Percentiles rank a stretch among this genome's conserved stretches.
phyloP scores from a whole-genome alignment of 2,329 filamentous ascomycete genomes.

The Sarocladium kiliense region DNA sequence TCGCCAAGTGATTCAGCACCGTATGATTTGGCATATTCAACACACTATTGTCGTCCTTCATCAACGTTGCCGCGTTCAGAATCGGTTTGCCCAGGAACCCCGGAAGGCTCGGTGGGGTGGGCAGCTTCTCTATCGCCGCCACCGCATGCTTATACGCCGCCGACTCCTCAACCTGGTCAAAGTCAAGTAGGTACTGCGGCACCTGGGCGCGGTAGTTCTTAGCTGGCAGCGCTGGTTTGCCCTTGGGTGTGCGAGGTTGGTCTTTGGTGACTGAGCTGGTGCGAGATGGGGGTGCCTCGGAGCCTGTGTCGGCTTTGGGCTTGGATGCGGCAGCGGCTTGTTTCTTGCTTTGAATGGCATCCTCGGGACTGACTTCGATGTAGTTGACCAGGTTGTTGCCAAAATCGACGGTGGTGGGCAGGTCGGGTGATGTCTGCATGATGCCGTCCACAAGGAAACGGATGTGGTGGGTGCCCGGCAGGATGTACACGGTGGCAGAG shows the following conservation, averaged over 20 bases:
- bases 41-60: slow-evolving; percentile 98
- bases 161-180: slow-evolving; percentile 79
- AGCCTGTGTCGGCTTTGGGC: slow-evolving; percentile 23
- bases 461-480: slow-evolving; percentile 91
- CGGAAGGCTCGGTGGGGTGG: slow-evolving; percentile 78
- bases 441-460: slow-evolving; percentile 93
- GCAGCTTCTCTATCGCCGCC: slow-evolving; percentile 70
- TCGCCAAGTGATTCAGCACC: slow-evolving; percentile 91
- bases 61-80: slow-evolving; percentile 80
- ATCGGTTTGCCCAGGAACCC: slow-evolving; percentile 93
- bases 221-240: slow-evolving; percentile 49
- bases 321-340: slow-evolving; percentile 20
- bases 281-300: slow-evolving; percentile 10
- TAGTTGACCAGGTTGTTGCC: slow-evolving; percentile 98
- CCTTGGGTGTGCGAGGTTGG: slow-evolving; percentile 39
- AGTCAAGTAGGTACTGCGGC: slow-evolving; percentile 79
- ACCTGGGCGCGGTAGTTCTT: slow-evolving; percentile 67
- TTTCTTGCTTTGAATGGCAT: slow-evolving; percentile 40
- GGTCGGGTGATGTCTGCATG: slow-evolving; percentile 80
- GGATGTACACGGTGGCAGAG: slow-evolving; percentile 73
- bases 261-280: slow-evolving; percentile 28
- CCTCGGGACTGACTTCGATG: slow-evolving; percentile 82
- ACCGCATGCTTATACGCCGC: slow-evolving; percentile 69
- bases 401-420: slow-evolving; percentile 95
- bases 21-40: slow-evolving; percentile 96